Base-by-base conservation (phyloP, 345 rosid genomes). In the Boechera divaricarpa region DNA sequence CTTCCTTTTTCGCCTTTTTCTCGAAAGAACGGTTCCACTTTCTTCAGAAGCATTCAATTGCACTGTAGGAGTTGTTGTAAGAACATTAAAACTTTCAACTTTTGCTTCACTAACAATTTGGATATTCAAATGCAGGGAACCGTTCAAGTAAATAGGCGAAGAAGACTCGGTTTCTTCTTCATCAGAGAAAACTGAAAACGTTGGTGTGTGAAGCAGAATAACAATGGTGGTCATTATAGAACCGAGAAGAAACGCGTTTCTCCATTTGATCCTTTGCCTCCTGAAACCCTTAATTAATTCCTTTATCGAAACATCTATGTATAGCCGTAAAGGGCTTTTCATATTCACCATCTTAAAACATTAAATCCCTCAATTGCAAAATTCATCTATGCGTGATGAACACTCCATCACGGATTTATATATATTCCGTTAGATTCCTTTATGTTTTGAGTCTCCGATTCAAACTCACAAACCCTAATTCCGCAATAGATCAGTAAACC, bases 211-310 rank as follows among this genome's bases (percentile, higher is more conserved):
- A 81, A 89, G 81, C 39, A 87, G 67, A 77, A 88, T 28, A 26
- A 85, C 89, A 55, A 80, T 72, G 10, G 87, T 61, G 54, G 94
- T 84, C 76, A 83, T 42, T 12, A 86, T 1, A 42, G 78, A 83
- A 74, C 90, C 91, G 7, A 78, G 73, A 48, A 83, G 75, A 63
- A 91, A 70, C 55, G 83, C 71, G 39, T 85, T 86, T 83, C 89
- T 89, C 91, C 85, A 82, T 80, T 55, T 82, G 67, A 84, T 69
- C 78, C 77, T 86, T 79, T 73, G 80, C 72, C 91, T 79, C 39
- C 39, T 45, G 61, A 77, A 83, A 65, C 73, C 62, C 47, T 51
- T 58, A 32, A 86, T 21, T 11, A 85, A n/a, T 67, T 83, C 78
- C 67, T 60, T 85, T 70, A 85, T 81, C 63, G 85, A 35, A 28